Evolutionary conservation across 768 basidiomycete genomes (phyloP).

Genomic region (Termitomyces sp.): DNA sequence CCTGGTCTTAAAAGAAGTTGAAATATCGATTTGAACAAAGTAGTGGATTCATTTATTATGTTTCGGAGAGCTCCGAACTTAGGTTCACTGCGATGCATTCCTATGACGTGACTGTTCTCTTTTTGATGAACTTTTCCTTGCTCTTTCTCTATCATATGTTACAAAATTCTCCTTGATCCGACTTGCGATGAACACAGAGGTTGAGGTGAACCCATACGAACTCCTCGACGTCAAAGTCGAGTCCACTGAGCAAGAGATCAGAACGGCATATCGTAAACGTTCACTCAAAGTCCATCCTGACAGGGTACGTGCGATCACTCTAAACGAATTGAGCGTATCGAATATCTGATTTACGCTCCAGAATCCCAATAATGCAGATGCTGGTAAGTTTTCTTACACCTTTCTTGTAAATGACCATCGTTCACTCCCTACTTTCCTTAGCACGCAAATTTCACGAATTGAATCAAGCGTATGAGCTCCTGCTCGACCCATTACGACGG

Average conservation of each 20-base stretch:
- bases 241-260: constrained; percentile 72
- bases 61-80: neutral
- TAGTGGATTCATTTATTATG: neutral
- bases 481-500: constrained; percentile 76
- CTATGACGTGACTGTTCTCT: neutral
- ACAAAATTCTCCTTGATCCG: neutral
- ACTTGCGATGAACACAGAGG: constrained; percentile 31
- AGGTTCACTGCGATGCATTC: neutral
- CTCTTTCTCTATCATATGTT: neutral
- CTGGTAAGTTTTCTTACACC: constrained; percentile 37
- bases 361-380: constrained; percentile 80
- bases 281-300: constrained; percentile 88
- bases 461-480: constrained; percentile 73
- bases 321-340: neutral
- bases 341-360: constrained; percentile 20
- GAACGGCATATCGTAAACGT: constrained; percentile 71
- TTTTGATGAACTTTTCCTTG: neutral
- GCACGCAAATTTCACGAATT: constrained; percentile 83
- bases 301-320: constrained; percentile 45
- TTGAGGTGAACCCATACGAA: constrained; percentile 71
- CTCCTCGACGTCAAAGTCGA: constrained; percentile 57
- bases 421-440: constrained; percentile 15
- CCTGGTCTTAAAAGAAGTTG: too few species aligned
- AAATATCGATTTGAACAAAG: too few species aligned
- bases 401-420: neutral